A percentile compares a stretch with the other conserved stretches of the same genome.
Conservation (phyloP, 352 stramenopile genomes). For the Phytophthora litchii region DNA sequence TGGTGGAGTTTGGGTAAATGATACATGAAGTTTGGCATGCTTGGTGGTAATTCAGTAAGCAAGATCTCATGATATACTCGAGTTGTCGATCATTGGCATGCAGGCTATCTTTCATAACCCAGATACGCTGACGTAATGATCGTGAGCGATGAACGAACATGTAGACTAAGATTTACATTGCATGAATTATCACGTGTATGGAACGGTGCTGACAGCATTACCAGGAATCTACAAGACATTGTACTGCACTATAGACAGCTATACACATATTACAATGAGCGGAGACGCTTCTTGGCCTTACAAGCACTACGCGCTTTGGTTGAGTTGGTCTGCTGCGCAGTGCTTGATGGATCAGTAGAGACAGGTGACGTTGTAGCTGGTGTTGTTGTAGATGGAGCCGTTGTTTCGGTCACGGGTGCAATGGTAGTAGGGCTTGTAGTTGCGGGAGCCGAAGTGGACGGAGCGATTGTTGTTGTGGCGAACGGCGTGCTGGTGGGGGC, state of each 20-base stretch:
- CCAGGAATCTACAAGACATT: constrained; percentile 12
- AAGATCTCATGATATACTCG: constrained; percentile 2
- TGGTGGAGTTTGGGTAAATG: background rate
- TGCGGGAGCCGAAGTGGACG: background rate
- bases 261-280: constrained; percentile 21
- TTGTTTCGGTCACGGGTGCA: constrained; percentile 3
- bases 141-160: background rate
- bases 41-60: background rate
- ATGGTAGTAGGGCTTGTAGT: constrained; percentile 10
- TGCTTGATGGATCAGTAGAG: constrained; percentile 3
- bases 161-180: background rate
- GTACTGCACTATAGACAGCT: constrained; percentile 4
- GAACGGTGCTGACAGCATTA: background rate
- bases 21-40: background rate
- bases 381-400: constrained; percentile 2
- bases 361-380: constrained; percentile 11
- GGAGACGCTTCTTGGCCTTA: constrained; percentile 30
- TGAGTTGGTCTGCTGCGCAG: constrained; percentile 1
- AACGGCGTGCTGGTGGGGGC: constrained; percentile 6
- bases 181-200: too few species aligned
- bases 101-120: background rate
- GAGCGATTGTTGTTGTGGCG: constrained; percentile 11
- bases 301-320: constrained; percentile 16
- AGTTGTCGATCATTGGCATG: background rate
- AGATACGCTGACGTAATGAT: background rate